Evolutionary conservation across 2,329 filamentous ascomycete species (phyloP).

Genomic region (Xylariaceae sp.): DNA sequence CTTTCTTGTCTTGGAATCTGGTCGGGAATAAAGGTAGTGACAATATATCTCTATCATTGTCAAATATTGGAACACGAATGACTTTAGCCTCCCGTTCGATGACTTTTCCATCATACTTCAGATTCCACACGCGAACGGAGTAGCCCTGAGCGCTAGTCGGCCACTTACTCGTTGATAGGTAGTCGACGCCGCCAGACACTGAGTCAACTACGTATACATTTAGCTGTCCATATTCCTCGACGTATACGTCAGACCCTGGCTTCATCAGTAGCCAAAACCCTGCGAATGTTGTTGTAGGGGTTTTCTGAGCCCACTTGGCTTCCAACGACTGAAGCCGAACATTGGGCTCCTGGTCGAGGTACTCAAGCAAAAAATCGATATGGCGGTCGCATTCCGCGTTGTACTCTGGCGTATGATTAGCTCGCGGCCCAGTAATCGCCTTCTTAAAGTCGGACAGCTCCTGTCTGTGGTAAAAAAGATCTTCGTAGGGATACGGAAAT

Average conservation of each 20-base stretch:
- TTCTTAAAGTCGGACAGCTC: constrained; percentile 23
- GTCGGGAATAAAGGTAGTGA: constrained; percentile 26
- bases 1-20: constrained; percentile 18
- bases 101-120: constrained; percentile 23
- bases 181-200: constrained; percentile 20
- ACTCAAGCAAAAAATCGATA: constrained; percentile 28
- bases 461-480: constrained; percentile 23
- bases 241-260: constrained; percentile 27
- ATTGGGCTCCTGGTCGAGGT: constrained; percentile 23
- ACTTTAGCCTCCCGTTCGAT: constrained; percentile 14
- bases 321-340: constrained; percentile 15
- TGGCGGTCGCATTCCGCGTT: constrained; percentile 26
- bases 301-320: constrained; percentile 25
- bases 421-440: constrained; percentile 8
- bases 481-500: constrained; percentile 23
- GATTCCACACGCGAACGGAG: constrained; percentile 21
- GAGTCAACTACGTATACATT: constrained; percentile 27
- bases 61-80: constrained; percentile 19
- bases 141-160: constrained; percentile 11
- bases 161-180: constrained; percentile 10
- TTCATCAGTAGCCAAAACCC: constrained; percentile 27
- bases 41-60: constrained; percentile 24
- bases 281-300: constrained; percentile 26
- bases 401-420: constrained; percentile 21
- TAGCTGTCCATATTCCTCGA: constrained; percentile 25